Conservation (phyloP, 495 filamentous ascomycete genomes). For the Hapsidospora chrysogenum region DNA sequence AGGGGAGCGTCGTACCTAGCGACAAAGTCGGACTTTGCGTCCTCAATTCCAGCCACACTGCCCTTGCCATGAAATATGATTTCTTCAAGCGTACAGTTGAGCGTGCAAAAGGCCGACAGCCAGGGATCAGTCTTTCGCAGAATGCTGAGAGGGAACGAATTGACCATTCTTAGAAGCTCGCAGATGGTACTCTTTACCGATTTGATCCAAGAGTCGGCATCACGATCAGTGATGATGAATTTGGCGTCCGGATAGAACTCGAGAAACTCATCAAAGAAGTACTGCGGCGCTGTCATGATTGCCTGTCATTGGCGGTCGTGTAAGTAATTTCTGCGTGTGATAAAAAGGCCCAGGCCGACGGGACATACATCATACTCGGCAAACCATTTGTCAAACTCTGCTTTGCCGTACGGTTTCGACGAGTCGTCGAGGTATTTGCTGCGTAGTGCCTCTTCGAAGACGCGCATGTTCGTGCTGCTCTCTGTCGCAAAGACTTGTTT, state of each 20-base stretch:
- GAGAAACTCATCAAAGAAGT: slow-evolving; percentile 19
- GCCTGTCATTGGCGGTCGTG: slow-evolving; percentile 10
- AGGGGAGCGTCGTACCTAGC: neutral
- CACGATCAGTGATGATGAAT: slow-evolving; percentile 19
- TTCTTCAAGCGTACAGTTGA: slow-evolving; percentile 4
- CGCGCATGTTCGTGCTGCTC: slow-evolving; percentile 5
- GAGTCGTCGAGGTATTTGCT: slow-evolving; percentile 5
- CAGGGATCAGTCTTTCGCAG: slow-evolving; percentile 5
- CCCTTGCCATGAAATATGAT: slow-evolving; percentile 5
- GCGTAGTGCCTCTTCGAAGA: slow-evolving; percentile 7
- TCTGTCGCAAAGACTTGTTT: slow-evolving; percentile 4
- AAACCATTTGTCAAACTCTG: slow-evolving; percentile 10
- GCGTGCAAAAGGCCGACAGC: slow-evolving; percentile 3
- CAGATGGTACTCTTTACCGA: slow-evolving; percentile 8
- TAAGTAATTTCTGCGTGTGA: neutral
- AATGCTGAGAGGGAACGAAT: too few species aligned
- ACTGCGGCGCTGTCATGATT: slow-evolving; percentile 14
- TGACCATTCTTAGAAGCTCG: too few species aligned
- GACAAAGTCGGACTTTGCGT: slow-evolving; percentile 1
- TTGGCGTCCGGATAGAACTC: slow-evolving; percentile 21
- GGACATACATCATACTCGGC: slow-evolving; percentile 17
- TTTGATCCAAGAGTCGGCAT: slow-evolving; percentile 16
- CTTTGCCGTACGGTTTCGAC: slow-evolving; percentile 7
- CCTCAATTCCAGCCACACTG: neutral
- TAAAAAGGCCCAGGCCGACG: neutral